A percentile compares a stretch with the other conserved stretches of the same genome.
Conservation (phyloP, 108 stramenopile species). For the Parietichytrium sp. region DNA sequence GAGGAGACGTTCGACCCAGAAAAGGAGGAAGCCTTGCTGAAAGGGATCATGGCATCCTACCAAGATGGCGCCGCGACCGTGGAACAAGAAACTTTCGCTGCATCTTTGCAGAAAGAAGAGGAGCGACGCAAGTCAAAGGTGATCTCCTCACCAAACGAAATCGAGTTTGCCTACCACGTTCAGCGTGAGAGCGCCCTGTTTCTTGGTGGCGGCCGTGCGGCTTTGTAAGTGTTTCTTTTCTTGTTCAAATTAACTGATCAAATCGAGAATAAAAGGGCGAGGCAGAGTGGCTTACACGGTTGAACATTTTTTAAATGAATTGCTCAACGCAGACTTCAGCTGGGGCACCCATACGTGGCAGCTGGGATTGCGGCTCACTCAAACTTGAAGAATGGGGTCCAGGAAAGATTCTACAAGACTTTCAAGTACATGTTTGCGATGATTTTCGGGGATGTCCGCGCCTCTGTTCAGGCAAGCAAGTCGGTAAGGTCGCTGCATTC, state of each 20-base stretch:
- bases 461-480: not conserved
- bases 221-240: no score
- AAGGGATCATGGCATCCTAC: not conserved
- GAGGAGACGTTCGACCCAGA: not conserved
- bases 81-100: no score
- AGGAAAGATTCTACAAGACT: not conserved
- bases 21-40: not conserved
- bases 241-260: no score
- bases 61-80: not conserved
- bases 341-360: constrained; percentile 15
- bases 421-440: constrained; percentile 39
- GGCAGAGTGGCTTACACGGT: no score
- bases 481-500: not conserved
- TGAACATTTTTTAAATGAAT: no score
- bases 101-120: no score
- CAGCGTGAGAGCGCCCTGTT: not conserved
- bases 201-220: not conserved
- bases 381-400: not conserved
- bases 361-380: not conserved
- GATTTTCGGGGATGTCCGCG: not conserved
- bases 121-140: not conserved
- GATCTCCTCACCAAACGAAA: not conserved
- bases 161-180: not conserved
- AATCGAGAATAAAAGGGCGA: no score
- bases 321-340: constrained; percentile 1